Percentiles rank a stretch among this genome's conserved stretches.
Conservation (phyloP, 2,329 filamentous ascomycete species). For the Shiraia sp. region DNA sequence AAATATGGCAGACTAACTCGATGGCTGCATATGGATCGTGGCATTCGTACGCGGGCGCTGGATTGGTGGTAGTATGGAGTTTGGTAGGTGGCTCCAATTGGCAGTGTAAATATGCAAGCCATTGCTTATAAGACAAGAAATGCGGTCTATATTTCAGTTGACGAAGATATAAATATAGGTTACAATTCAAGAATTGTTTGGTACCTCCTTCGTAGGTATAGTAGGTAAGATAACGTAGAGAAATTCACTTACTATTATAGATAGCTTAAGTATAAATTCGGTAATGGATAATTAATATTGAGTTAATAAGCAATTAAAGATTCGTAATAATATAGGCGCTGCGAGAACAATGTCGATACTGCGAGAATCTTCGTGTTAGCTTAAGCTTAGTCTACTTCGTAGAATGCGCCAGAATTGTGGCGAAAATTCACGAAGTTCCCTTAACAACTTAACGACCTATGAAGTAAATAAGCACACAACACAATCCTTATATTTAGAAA, state of each 20-base stretch:
- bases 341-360: too few species aligned
- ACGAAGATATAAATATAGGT: slow-evolving; percentile 18
- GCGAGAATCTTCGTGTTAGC: too few species aligned
- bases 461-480: too few species aligned
- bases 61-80: slow-evolving; percentile 34
- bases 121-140: slow-evolving; percentile 21
- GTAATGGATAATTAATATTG: too few species aligned
- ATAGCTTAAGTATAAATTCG: too few species aligned
- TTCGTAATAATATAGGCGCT: slow-evolving; percentile 29
- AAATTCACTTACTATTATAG: slow-evolving; percentile 26
- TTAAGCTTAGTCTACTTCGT: too few species aligned
- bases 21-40: slow-evolving; percentile 23
- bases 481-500: too few species aligned
- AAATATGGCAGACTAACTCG: slow-evolving; percentile 19
- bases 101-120: slow-evolving; percentile 41
- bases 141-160: slow-evolving; percentile 7
- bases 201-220: slow-evolving; percentile 41
- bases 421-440: too few species aligned
- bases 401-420: too few species aligned
- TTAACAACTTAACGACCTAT: too few species aligned
- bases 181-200: slow-evolving; percentile 21
- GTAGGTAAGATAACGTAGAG: slow-evolving; percentile 26
- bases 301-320: slow-evolving; percentile 33
- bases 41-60: slow-evolving; percentile 25
- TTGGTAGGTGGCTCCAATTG: slow-evolving; percentile 36